These are phyloP conservation scores for Sporothrix phasma DNA, from an alignment of 2,329 filamentous ascomycete genomes.

Conservation along the genomic window DNA sequence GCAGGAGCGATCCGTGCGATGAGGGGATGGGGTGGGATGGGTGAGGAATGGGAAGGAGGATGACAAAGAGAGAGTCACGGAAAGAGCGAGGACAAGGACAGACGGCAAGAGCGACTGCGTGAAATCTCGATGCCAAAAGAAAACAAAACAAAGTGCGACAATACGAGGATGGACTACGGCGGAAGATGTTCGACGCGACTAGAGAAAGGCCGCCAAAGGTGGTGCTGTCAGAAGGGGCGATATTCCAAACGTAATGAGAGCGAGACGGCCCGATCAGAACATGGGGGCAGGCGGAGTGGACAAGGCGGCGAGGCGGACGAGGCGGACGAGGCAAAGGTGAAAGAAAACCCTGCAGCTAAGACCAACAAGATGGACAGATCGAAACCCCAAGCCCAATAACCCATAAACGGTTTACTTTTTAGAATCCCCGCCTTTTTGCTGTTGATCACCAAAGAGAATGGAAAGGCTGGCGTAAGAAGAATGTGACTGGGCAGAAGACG, in stretches of 20 bases:
- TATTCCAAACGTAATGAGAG: conserved; percentile 3
- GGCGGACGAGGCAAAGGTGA: neutral
- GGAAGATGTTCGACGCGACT: neutral
- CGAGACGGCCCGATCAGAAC: neutral
- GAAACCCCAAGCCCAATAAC: neutral
- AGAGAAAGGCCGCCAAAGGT: no score
- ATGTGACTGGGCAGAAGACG: neutral
- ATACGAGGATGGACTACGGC: neutral
- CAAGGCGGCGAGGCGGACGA: neutral
- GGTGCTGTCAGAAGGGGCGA: neutral
- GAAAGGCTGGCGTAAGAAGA: neutral
- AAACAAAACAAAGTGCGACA: neutral
- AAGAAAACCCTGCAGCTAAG: neutral
- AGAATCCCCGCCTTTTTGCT: neutral
- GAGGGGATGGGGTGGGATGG: neutral
- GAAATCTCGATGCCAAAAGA: neutral
- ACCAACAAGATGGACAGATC: neutral
- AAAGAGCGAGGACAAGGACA: neutral
- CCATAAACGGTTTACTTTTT: no score
- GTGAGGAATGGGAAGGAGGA: neutral
- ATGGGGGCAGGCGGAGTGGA: no score
- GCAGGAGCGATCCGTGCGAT: neutral
- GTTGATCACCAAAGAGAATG: neutral
- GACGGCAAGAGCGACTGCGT: neutral
- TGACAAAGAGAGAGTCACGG: neutral